Evolutionary conservation across 106 monocot genomes (phyloP).

Genomic region (Chionographis japonica): DNA sequence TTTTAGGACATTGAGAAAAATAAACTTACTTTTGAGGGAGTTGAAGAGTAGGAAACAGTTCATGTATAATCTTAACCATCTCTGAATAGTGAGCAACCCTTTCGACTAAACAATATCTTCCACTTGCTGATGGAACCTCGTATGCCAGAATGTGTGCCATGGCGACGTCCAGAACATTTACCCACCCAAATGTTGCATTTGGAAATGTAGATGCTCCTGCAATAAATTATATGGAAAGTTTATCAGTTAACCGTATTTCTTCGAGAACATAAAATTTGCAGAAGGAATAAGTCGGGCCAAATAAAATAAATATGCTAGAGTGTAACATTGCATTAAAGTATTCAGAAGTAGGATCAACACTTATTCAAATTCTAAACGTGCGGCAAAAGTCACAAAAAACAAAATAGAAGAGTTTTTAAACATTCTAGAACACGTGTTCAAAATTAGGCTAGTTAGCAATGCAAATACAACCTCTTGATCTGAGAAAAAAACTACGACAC

Average conservation of each 20-base stretch:
- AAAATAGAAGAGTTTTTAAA: too few relatives aligned
- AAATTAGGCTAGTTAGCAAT: too few relatives aligned
- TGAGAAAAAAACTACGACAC: too few relatives aligned
- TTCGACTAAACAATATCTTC: conserved; percentile 79
- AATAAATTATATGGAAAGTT: not conserved
- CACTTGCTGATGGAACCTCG: conserved; percentile 60
- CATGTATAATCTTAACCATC: conserved; percentile 39
- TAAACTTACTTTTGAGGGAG: conserved; percentile 55
- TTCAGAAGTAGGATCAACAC: too few relatives aligned
- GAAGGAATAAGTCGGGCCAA: too few relatives aligned
- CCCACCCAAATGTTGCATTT: conserved; percentile 50
- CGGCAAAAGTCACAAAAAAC: too few relatives aligned
- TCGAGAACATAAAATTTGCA: not conserved
- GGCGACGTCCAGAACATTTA: conserved; percentile 66
- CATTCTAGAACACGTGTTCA: too few relatives aligned
- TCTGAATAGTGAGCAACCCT: conserved; percentile 56
- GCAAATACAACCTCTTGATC: too few relatives aligned
- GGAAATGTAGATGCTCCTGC: conserved; percentile 47
- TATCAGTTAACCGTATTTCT: not conserved
- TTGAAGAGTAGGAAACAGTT: conserved; percentile 46
- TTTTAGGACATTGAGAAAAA: not conserved
- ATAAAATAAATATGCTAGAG: too few relatives aligned
- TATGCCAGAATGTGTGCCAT: conserved; percentile 71
- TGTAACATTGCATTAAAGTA: too few relatives aligned
- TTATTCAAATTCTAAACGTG: too few relatives aligned